A percentile compares a stretch with the other conserved stretches of the same genome.
Conservation (phyloP, 805 yeast species). For the Wickerhamomyces rabaulensis region DNA sequence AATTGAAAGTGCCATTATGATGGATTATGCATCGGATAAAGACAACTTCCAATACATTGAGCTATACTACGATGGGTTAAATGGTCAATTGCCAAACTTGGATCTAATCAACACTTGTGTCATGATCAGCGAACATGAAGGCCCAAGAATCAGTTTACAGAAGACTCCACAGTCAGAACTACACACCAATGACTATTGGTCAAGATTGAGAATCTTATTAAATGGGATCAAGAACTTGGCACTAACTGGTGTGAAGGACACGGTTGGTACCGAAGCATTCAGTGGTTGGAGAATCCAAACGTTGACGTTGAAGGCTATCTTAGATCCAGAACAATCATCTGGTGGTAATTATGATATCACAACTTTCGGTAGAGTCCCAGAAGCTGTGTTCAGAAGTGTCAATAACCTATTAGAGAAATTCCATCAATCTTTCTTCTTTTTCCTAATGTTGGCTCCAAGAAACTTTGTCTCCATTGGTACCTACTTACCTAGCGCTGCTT, state of each 20-base stretch:
- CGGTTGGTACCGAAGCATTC: slow-evolving; percentile 82
- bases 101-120: slow-evolving; percentile 83
- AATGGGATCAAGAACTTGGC: slow-evolving; percentile 68
- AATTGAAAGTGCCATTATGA: slow-evolving; percentile 81
- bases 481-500: slow-evolving; percentile 80
- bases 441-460: slow-evolving; percentile 71
- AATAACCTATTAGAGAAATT: slow-evolving; percentile 92
- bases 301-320: slow-evolving; percentile 63
- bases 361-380: slow-evolving; percentile 85
- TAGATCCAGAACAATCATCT: slow-evolving; percentile 31
- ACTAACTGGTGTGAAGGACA: slow-evolving; percentile 58
- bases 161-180: slow-evolving; percentile 44
- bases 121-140: slow-evolving; percentile 71
- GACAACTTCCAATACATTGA: slow-evolving; percentile 76
- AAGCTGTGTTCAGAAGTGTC: slow-evolving; percentile 80
- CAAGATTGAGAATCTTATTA: slow-evolving; percentile 53
- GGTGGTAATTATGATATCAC: slow-evolving; percentile 71
- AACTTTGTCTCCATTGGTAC: slow-evolving; percentile 90
- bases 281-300: slow-evolving; percentile 97
- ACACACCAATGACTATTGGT: slow-evolving; percentile 40
- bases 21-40: slow-evolving; percentile 63
- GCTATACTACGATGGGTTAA: slow-evolving; percentile 77
- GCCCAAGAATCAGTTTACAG: slow-evolving; percentile 64
- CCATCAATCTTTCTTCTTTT: slow-evolving; percentile 95
- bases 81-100: slow-evolving; percentile 93